Evolutionary conservation across 768 basidiomycete species (phyloP).

Genomic region (Tylopilus sp.): DNA sequence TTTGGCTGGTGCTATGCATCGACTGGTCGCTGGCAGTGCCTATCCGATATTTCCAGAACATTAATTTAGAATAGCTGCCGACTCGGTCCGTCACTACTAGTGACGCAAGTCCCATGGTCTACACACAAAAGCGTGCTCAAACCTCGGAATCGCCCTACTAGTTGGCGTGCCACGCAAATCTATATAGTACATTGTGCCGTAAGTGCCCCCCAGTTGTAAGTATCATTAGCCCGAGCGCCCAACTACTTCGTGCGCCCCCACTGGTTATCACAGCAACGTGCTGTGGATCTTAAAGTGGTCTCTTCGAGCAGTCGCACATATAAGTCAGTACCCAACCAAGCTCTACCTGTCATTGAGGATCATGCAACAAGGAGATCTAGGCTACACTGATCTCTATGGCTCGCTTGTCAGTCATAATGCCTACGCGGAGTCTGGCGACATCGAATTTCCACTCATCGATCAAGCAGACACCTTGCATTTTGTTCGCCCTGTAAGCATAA

Average conservation of each 20-base stretch:
- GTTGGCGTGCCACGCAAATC: conserved; percentile 9
- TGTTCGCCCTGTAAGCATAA: conserved; percentile 11
- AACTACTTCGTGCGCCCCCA: not conserved
- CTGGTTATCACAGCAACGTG: conserved; percentile 22
- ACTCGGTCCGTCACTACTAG: not conserved
- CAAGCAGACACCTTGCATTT: not conserved
- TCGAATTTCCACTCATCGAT: not conserved
- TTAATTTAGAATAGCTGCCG: not conserved
- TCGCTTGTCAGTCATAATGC: not conserved
- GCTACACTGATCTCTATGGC: conserved; percentile 1
- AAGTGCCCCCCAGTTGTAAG: not conserved
- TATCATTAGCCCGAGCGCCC: not conserved
- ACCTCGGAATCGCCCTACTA: conserved; percentile 21
- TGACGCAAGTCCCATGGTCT: not conserved
- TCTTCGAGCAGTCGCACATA: conserved; percentile 6
- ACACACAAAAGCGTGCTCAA: not conserved
- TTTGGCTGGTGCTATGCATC: conserved; percentile 7
- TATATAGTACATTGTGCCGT: not conserved
- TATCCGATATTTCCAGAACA: conserved; percentile 19
- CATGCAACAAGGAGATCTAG: conserved; percentile 13
- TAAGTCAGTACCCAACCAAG: conserved; percentile 2
- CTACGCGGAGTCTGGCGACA: not conserved
- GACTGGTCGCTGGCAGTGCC: conserved; percentile 8
- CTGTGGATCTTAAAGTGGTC: conserved; percentile 12
- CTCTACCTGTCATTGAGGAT: not conserved